A percentile compares a stretch with the other conserved stretches of the same genome.
Evolutionary conservation across 345 rosid genomes (phyloP).

Genomic region (Angophora floribunda): DNA sequence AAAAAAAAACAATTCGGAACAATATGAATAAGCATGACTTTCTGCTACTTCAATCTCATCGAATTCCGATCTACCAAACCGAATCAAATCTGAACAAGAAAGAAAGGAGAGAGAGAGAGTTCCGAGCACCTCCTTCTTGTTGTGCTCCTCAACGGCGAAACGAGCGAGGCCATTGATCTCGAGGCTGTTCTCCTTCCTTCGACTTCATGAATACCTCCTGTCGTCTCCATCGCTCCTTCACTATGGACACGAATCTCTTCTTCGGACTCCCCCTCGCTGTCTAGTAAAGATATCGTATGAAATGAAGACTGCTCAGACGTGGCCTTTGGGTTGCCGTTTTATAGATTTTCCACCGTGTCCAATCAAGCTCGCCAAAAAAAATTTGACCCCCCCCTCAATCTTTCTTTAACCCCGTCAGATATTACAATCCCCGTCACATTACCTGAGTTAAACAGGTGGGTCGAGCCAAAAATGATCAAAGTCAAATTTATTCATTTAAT

Average conservation of each 20-base stretch:
- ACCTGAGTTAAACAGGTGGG: too few species aligned
- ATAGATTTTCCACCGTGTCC: neutral
- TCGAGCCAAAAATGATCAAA: too few species aligned
- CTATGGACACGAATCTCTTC: neutral
- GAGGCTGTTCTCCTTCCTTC: constrained; percentile 41
- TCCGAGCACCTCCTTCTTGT: constrained; percentile 55
- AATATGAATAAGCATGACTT: neutral
- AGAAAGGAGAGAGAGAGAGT: too few species aligned
- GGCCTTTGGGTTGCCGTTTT: neutral
- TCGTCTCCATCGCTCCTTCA: constrained; percentile 18
- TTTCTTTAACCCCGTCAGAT: too few species aligned
- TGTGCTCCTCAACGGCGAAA: constrained; percentile 81
- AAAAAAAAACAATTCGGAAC: neutral
- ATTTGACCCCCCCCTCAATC: too few species aligned
- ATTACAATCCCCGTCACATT: too few species aligned
- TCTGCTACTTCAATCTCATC: too few species aligned
- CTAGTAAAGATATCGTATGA: neutral
- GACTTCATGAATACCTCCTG: constrained; percentile 48
- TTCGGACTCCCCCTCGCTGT: neutral
- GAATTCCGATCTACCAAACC: too few species aligned
- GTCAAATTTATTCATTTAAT: too few species aligned
- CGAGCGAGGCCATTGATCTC: constrained; percentile 69
- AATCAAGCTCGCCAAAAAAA: neutral
- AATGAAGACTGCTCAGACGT: neutral
- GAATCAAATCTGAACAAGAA: too few species aligned